A percentile compares a stretch with the other conserved stretches of the same genome.
These are phyloP conservation scores for Myrica gale DNA, from an alignment of 306 rosid species.

Conservation along the genomic window DNA sequence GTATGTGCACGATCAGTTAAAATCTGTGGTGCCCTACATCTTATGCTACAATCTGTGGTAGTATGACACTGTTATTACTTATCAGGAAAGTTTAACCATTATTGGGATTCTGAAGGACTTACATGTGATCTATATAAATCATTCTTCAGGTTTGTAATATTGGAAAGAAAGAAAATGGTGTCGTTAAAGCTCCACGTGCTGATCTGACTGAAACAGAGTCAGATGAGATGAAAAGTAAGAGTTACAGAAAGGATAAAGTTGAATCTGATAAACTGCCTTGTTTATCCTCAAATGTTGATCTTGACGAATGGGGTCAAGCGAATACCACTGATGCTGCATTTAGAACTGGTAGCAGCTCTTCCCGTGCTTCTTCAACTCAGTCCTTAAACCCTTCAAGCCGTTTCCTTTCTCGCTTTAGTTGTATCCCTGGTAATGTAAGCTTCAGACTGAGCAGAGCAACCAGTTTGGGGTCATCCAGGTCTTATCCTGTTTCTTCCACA, in stretches of 20 bases:
- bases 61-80: not conserved
- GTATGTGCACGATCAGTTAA: not conserved
- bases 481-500: conserved; percentile 63
- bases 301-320: conserved; percentile 57
- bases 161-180: conserved; percentile 51
- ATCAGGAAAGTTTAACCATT: not conserved
- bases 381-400: conserved; percentile 65
- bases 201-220: conserved; percentile 43
- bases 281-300: conserved; percentile 48
- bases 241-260: conserved; percentile 51
- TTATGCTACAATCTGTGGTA: not conserved
- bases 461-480: conserved; percentile 82
- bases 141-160: conserved; percentile 62
- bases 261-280: conserved; percentile 52
- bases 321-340: conserved; percentile 39
- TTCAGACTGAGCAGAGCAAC: conserved; percentile 86
- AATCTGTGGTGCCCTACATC: not conserved
- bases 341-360: conserved; percentile 57
- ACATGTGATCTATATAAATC: conserved; percentile 28
- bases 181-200: conserved; percentile 38
- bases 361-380: conserved; percentile 46
- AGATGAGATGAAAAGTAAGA: conserved; percentile 46
- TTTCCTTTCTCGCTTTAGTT: conserved; percentile 82
- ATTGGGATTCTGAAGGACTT: not conserved
- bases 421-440: conserved; percentile 77